These are phyloP conservation scores for Amphicarpaea edgeworthii DNA, from an alignment of 306 rosid genomes.

Conservation along the genomic window DNA sequence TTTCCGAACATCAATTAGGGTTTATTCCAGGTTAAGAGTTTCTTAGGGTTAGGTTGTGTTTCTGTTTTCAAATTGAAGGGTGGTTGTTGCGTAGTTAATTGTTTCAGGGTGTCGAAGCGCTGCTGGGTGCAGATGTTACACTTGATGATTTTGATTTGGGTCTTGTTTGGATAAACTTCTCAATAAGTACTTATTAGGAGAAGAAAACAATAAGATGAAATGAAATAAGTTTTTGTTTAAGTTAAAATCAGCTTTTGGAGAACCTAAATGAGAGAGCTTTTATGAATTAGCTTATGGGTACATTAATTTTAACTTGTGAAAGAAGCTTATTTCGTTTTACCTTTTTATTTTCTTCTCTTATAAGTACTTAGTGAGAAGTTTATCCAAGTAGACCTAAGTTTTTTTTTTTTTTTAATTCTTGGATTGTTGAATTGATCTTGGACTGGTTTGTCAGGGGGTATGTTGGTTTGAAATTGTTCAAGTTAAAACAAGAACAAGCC, in stretches of 20 bases:
- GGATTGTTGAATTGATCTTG: slow-evolving; percentile 68
- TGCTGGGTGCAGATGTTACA: slow-evolving; percentile 46
- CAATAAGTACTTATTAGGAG: background rate
- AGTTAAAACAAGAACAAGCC: slow-evolving; percentile 98
- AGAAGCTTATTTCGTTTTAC: background rate
- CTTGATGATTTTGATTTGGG: slow-evolving; percentile 24
- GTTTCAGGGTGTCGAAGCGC: slow-evolving; percentile 42
- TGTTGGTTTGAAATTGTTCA: slow-evolving; percentile 98
- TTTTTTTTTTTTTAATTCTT: slow-evolving; percentile 42
- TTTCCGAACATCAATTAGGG: background rate
- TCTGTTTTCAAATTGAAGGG: slow-evolving; percentile 41
- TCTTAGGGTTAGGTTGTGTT: background rate
- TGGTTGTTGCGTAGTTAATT: slow-evolving; percentile 24
- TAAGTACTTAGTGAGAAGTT: background rate
- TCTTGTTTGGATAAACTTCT: background rate
- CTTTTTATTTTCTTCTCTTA: background rate
- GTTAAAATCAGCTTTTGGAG: background rate
- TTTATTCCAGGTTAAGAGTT: background rate
- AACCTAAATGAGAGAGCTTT: background rate
- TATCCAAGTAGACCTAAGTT: background rate
- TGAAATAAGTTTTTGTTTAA: background rate
- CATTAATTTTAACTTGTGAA: background rate
- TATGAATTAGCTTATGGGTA: background rate
- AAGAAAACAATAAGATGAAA: background rate
- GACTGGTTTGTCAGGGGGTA: slow-evolving; percentile 99